Percentiles rank a stretch among this genome's conserved stretches.
These are phyloP conservation scores for Tetracladium setigerum DNA, from an alignment of 495 filamentous ascomycete species.

Conservation along the genomic window DNA sequence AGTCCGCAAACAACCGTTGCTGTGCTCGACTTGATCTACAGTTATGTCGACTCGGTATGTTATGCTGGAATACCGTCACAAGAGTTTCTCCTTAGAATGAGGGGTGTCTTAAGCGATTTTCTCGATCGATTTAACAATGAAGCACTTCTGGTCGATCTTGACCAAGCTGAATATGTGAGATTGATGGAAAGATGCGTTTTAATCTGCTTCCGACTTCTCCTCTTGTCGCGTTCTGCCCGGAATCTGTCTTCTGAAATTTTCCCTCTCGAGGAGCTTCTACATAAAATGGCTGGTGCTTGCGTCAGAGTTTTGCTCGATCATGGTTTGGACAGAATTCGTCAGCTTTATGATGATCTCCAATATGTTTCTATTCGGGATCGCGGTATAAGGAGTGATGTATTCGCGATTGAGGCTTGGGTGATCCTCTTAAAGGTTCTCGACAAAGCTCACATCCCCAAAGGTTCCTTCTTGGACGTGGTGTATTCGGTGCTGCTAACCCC, in stretches of 20 bases:
- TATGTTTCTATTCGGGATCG: slow-evolving; percentile 45
- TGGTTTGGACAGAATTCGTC: slow-evolving; percentile 44
- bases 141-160: background rate
- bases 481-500: slow-evolving; percentile 35
- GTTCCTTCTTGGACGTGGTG: slow-evolving; percentile 51
- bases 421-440: slow-evolving; percentile 53
- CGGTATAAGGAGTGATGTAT: slow-evolving; percentile 55
- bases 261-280: slow-evolving; percentile 35
- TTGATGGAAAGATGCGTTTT: slow-evolving; percentile 23
- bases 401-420: slow-evolving; percentile 57
- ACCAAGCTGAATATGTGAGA: slow-evolving; percentile 15
- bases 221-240: slow-evolving; percentile 24
- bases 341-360: slow-evolving; percentile 58
- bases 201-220: slow-evolving; percentile 25
- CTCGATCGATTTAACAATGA: background rate
- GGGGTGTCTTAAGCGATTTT: slow-evolving; percentile 32
- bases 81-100: slow-evolving; percentile 34
- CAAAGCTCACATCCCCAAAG: slow-evolving; percentile 33
- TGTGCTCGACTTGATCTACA: slow-evolving; percentile 18
- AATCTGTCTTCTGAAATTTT: slow-evolving; percentile 22
- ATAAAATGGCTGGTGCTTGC: slow-evolving; percentile 27
- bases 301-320: slow-evolving; percentile 34
- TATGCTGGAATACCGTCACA: slow-evolving; percentile 27
- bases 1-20: slow-evolving; percentile 10
- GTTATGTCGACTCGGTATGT: slow-evolving; percentile 25